These are phyloP conservation scores for Sugiyamaella grinbergsii DNA, from an alignment of 1,139 yeast species.

Conservation along the genomic window DNA sequence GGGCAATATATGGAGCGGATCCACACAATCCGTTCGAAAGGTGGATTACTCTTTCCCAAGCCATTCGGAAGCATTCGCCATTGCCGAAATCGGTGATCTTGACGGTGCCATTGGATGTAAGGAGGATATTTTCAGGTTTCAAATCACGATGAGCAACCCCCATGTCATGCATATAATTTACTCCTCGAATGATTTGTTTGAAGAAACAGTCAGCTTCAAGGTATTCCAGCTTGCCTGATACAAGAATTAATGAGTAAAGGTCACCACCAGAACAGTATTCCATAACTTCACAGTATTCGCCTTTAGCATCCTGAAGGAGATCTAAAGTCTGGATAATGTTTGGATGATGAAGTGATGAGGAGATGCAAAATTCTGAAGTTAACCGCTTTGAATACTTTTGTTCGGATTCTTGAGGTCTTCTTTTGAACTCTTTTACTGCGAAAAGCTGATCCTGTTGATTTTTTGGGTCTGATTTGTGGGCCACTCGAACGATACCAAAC, in stretches of 20 bases:
- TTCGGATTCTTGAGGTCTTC: constrained; percentile 56
- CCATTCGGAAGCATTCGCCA: constrained; percentile 92
- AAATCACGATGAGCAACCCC: constrained; percentile 93
- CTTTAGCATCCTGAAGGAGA: constrained; percentile 80
- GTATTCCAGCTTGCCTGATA: constrained; percentile 64
- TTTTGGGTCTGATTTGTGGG: constrained; percentile 55
- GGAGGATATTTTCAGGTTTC: constrained; percentile 84
- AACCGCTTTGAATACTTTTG: constrained; percentile 66
- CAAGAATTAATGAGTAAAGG: constrained; percentile 55
- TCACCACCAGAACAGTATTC: constrained; percentile 50
- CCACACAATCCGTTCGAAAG: constrained; percentile 84
- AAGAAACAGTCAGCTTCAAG: constrained; percentile 93
- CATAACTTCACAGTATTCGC: constrained; percentile 79
- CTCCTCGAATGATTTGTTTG: constrained; percentile 86
- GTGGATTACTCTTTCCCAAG: constrained; percentile 89
- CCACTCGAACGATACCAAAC: constrained; percentile 77
- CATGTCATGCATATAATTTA: constrained; percentile 92
- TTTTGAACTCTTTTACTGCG: constrained; percentile 80
- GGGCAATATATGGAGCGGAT: constrained; percentile 91
- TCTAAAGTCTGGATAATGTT: constrained; percentile 85
- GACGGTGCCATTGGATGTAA: constrained; percentile 74
- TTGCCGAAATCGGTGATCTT: constrained; percentile 95
- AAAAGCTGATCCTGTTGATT: constrained; percentile 52
- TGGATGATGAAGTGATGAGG: constrained; percentile 73
- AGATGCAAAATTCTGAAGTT: constrained; percentile 80